These are phyloP conservation scores for Emmonsia crescens DNA, from an alignment of 2,329 filamentous ascomycete species.

Conservation along the genomic window DNA sequence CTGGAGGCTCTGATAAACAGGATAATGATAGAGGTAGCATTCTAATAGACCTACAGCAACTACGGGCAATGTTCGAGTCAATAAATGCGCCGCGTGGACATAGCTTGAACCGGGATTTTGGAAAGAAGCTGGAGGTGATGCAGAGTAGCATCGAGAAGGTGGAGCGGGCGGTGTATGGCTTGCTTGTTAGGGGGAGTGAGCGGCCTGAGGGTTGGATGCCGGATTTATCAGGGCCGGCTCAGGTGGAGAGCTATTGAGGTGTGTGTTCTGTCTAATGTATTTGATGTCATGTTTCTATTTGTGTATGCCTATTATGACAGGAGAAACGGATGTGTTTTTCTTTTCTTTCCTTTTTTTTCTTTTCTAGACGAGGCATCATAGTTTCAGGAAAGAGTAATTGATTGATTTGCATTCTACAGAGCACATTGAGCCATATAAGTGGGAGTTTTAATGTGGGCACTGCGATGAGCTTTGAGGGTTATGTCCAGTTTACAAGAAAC, in stretches of 20 bases:
- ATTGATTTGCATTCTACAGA: not conserved
- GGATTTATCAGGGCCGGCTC: slow-evolving; percentile 46
- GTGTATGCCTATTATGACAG: not conserved
- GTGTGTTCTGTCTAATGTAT: not conserved
- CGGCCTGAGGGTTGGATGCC: slow-evolving; percentile 86
- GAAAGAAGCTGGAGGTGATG: slow-evolving; percentile 80
- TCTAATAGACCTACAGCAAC: too few species aligned
- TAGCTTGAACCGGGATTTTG: slow-evolving; percentile 51
- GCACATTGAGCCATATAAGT: not conserved
- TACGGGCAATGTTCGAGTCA: slow-evolving; percentile 63
- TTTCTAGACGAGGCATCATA: not conserved
- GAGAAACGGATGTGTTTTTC: too few species aligned
- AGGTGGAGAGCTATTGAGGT: slow-evolving; percentile 29
- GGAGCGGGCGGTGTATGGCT: slow-evolving; percentile 81
- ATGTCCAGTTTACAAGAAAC: not conserved
- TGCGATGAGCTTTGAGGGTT: not conserved
- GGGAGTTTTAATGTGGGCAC: not conserved
- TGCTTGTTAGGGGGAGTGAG: slow-evolving; percentile 78
- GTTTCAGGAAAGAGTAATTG: not conserved
- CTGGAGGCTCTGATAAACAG: slow-evolving; percentile 13
- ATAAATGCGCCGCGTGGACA: slow-evolving; percentile 47
- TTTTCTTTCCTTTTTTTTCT: too few species aligned
- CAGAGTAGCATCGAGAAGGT: too few species aligned
- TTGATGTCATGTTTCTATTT: not conserved
- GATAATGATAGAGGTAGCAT: slow-evolving; percentile 21